Percentiles rank a stretch among this genome's conserved stretches.
These are phyloP conservation scores for Candida dajiaensis DNA, from an alignment of 805 yeast species.

Conservation along the genomic window DNA sequence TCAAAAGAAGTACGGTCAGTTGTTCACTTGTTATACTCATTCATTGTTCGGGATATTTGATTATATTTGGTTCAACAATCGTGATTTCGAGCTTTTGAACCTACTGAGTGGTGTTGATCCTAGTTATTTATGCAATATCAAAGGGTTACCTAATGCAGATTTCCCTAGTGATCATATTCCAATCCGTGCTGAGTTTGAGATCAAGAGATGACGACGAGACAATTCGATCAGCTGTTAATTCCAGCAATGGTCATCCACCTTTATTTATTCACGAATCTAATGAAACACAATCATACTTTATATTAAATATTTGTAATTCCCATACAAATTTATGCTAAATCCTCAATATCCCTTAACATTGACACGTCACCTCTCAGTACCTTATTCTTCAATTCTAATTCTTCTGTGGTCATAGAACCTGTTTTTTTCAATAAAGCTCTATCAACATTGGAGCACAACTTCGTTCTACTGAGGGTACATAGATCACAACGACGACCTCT, in stretches of 20 bases:
- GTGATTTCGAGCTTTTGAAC: constrained; percentile 33
- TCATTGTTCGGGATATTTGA: constrained; percentile 49
- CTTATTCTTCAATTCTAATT: constrained; percentile 15
- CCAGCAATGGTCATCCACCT: neutral
- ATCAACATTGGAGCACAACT: constrained; percentile 55
- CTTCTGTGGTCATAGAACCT: constrained; percentile 19
- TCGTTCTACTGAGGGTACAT: constrained; percentile 49
- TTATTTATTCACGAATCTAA: constrained; percentile 8
- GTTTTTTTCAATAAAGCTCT: constrained; percentile 33
- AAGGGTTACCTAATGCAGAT: constrained; percentile 48
- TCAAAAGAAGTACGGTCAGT: constrained; percentile 6
- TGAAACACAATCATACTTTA: no score
- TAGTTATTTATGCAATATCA: constrained; percentile 25
- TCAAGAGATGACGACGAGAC: constrained; percentile 17
- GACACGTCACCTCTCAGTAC: constrained; percentile 40
- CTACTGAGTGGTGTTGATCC: constrained; percentile 48
- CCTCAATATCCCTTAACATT: constrained; percentile 31
- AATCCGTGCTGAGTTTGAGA: constrained; percentile 21
- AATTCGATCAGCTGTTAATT: constrained; percentile 18
- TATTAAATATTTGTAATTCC: neutral
- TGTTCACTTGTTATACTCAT: constrained; percentile 41
- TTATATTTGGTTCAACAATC: constrained; percentile 47
- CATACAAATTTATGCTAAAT: constrained; percentile 14
- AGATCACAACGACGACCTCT: constrained; percentile 64
- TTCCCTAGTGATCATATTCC: constrained; percentile 41